Conservation (phyloP, 345 rosid genomes). For the Aegle marmelos region DNA sequence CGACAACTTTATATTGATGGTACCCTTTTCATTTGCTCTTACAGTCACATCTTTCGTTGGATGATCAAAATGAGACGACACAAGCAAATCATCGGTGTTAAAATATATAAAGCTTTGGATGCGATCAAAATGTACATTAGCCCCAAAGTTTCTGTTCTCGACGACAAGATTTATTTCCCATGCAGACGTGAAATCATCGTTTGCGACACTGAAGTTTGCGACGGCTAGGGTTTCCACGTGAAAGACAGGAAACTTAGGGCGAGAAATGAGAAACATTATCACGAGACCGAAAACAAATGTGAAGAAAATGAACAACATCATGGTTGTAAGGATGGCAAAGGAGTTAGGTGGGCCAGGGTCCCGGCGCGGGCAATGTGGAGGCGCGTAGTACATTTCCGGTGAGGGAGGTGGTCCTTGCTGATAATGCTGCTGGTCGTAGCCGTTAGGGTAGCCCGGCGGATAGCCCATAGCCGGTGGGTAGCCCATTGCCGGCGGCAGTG, state of each 20-base stretch:
- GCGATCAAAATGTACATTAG: slow-evolving; percentile 19
- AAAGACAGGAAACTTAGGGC: slow-evolving; percentile 31
- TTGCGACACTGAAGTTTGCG: slow-evolving; percentile 25
- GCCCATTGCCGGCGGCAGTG: slow-evolving; percentile 16
- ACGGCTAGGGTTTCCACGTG: slow-evolving; percentile 31
- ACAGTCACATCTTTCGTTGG: slow-evolving; percentile 9
- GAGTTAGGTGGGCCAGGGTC: background rate
- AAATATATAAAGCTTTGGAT: slow-evolving; percentile 25
- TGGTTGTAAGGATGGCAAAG: slow-evolving; percentile 35
- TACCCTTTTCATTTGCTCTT: background rate
- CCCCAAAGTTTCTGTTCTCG: slow-evolving; percentile 27
- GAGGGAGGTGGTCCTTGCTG: slow-evolving; percentile 45
- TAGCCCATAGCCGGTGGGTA: slow-evolving; percentile 36
- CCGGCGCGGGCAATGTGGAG: background rate
- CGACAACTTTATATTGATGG: background rate
- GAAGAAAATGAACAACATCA: slow-evolving; percentile 33
- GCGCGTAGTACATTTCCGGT: slow-evolving; percentile 39
- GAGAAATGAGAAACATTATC: slow-evolving; percentile 22
- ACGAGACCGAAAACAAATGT: slow-evolving; percentile 32
- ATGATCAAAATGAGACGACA: slow-evolving; percentile 9
- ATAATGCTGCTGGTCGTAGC: slow-evolving; percentile 15
- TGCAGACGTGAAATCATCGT: slow-evolving; percentile 22
- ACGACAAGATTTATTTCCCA: slow-evolving; percentile 35
- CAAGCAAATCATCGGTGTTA: slow-evolving; percentile 18
- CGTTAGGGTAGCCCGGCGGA: slow-evolving; percentile 20